These are phyloP conservation scores for Aureobasidium lini DNA, from an alignment of 2,329 filamentous ascomycete species.

Conservation along the genomic window DNA sequence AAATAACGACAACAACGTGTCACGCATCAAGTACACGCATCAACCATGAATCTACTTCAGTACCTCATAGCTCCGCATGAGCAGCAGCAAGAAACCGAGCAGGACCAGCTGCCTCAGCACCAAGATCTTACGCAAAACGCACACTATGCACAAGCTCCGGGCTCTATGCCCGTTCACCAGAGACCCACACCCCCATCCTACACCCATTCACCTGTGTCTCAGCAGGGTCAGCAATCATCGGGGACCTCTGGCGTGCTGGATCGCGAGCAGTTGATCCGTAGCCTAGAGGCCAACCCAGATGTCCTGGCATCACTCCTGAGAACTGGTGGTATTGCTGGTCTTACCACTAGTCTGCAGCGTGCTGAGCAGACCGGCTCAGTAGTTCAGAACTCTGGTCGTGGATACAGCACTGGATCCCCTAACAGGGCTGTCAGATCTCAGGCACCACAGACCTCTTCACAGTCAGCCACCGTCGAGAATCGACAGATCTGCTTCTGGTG, in stretches of 20 bases:
- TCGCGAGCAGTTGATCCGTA: too few relatives aligned
- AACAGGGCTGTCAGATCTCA: not conserved
- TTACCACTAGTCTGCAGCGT: too few relatives aligned
- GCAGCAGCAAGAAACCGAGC: not conserved
- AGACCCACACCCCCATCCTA: too few relatives aligned
- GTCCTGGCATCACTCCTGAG: too few relatives aligned
- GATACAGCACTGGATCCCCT: not conserved
- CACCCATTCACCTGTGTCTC: too few relatives aligned
- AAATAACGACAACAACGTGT: not conserved
- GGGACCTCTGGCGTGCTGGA: too few relatives aligned
- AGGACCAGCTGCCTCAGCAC: not conserved
- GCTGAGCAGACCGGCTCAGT: not conserved
- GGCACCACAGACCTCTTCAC: not conserved
- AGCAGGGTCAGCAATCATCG: too few relatives aligned
- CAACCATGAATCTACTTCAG: not conserved
- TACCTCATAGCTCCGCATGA: not conserved
- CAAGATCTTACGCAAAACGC: not conserved
- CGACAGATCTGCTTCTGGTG: not conserved
- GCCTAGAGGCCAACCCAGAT: too few relatives aligned
- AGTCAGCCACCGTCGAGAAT: too few relatives aligned
- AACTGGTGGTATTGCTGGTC: too few relatives aligned
- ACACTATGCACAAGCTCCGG: not conserved
- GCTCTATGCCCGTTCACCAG: too few relatives aligned
- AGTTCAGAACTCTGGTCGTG: not conserved
- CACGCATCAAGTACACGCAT: not conserved